Base-by-base conservation (phyloP, 1,284 basidiomycete species). In the Afroboletus lepidellus region DNA sequence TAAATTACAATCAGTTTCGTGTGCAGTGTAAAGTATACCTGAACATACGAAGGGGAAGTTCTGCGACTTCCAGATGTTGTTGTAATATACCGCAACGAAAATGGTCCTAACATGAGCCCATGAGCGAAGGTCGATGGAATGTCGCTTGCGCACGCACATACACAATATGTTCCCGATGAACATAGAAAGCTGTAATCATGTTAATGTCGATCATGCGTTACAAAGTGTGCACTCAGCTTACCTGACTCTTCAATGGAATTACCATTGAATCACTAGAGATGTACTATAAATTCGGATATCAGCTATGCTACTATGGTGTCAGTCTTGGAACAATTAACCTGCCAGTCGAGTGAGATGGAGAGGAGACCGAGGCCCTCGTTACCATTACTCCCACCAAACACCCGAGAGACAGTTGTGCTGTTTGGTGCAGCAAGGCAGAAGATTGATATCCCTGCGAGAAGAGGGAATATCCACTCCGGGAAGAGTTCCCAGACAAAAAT, bases 361-460 rank as follows among this genome's bases (percentile, higher is more conserved):
- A 51, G 46, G 8, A 81, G 54, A 8, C 77, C 78, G 24, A 81
- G 72, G 16, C 79, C 79, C 62, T 84, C 78, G 53, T 85, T 83
- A 55, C 81, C 81, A 57, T 79, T 79, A 4, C 74, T 78, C 23
- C 83, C 81, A 39, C 83, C 83, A 48, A 86, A 84, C 3, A 86
- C 63, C 27, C 76, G 76, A 1, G 81, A 77, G 60, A 84, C 76
- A 24, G 75, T 65, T 0, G 71, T 56, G 21, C 67, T 78, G 20
- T 70, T 66, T 46, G 74, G 81, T 53, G 77, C 73, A 8, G 80
- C 83, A 16, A 86, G 69, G 56, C 84, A 86, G 63, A 84, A 77
- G 29, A 86, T 75, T 1, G 68, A 80, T 29, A 81, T 56, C 4
- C 79, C 79, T 0, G 77, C 78, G 21, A 79, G 68, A 62, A 75